phyloP scores from a whole-genome alignment of 2,329 filamentous ascomycete genomes.

The Leptographium galeiforme region DNA sequence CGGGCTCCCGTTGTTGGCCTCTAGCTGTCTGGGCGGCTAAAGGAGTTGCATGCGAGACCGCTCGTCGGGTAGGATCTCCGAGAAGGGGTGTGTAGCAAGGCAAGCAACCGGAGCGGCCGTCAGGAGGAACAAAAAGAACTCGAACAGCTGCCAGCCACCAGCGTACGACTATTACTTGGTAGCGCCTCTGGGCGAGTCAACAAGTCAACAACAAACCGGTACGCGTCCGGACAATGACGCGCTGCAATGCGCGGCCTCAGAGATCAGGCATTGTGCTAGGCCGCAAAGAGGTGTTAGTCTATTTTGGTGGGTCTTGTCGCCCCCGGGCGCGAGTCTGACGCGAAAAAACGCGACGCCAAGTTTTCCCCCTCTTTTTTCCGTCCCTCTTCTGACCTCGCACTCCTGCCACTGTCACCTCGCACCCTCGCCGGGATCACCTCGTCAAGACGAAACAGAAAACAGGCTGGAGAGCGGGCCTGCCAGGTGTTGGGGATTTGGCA shows the following conservation, averaged over 20 bases:
- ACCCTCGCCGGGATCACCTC: neutral
- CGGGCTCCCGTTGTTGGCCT: neutral
- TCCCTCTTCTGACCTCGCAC: neutral
- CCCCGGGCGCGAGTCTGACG: conserved; percentile 8
- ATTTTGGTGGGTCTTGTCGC: neutral
- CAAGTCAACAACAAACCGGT: no score
- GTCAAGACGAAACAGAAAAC: neutral
- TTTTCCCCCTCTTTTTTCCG: neutral
- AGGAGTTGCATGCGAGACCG: no score
- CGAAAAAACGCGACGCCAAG: conserved; percentile 10
- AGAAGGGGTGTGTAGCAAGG: no score
- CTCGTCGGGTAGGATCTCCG: no score
- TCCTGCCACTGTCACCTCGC: neutral
- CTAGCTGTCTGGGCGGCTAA: neutral
- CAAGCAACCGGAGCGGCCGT: no score
- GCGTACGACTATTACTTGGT: no score
- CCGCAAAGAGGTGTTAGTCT: neutral
- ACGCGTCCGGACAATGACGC: neutral
- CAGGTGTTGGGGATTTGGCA: neutral
- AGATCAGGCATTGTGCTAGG: neutral
- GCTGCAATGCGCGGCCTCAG: neutral
- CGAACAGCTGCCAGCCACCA: no score
- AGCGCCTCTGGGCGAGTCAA: no score
- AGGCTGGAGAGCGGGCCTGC: neutral
- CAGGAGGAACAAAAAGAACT: no score